Evolutionary conservation across 441 rosid species (phyloP), one percentile per base, ranked within the genome.

Genomic region (Brassica balearica): DNA sequence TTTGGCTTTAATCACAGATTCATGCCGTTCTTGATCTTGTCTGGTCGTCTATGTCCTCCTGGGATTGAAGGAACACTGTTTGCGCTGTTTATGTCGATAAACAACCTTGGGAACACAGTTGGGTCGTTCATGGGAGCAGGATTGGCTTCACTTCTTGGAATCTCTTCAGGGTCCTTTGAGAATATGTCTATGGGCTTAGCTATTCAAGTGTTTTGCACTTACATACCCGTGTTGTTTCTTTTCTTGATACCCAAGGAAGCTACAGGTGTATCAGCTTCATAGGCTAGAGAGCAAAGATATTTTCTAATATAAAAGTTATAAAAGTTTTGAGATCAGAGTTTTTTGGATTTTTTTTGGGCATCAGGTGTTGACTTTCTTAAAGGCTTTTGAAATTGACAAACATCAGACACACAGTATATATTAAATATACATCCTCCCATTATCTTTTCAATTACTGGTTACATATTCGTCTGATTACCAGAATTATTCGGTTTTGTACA

Each of bases 51-150:
- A 36, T 93, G 98, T 80, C 99, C 99, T 1, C 98, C 98, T 1
- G 98, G 99, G 74, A 92, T 93, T 0, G 97, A 95, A 83, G 98
- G 99, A 80, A 93, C 97, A 32, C 89, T 95, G 1, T 95, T 95
- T 60, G 97, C 99, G 2, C 91, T 93, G 83, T 95, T 95, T 73
- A 95, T 93, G 98, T 93, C 99, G 2, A 95, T 93, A 66, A 92
- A 87, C 89, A 91, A 92, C 87, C 75, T 95, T 5, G 97, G 99
- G 5, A 86, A 92, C 71, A 95, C 97, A 0, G 7, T 95, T 5
- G 94, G 98, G 62, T 91, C 97, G 5, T 95, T 92, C 78, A 78
- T 86, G 15, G 99, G 99, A 48, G 97, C 97, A 6, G 95, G 90
- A 32, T 80, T 95, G 77, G 96, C 98, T 74, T 93, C 98, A 43